Evolutionary conservation across 169 alveolate species (phyloP).

Genomic region (Eimeria falciformis): DNA sequence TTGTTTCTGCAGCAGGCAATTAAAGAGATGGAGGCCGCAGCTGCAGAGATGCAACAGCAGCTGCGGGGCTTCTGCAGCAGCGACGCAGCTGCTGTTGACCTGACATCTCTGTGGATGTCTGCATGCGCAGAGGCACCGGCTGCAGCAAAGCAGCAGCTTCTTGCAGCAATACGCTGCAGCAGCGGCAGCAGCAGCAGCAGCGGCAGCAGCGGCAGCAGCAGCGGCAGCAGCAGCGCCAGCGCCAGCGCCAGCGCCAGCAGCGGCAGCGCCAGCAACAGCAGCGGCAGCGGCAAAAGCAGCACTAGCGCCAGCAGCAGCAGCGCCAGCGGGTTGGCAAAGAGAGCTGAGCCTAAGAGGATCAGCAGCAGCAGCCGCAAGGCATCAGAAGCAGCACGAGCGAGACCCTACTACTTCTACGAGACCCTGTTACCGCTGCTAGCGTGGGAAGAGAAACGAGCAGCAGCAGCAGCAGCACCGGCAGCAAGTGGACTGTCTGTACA

Average conservation of each 20-base stretch:
- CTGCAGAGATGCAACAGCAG: slow-evolving; percentile 26
- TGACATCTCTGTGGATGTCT: slow-evolving; percentile 21
- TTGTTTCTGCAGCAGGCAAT: slow-evolving; percentile 37
- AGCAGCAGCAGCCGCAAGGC: not conserved
- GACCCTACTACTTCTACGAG: slow-evolving; percentile 40
- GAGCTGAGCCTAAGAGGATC: not conserved
- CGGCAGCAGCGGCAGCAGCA: not conserved
- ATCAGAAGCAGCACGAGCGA: not conserved
- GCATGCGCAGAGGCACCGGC: slow-evolving; percentile 29
- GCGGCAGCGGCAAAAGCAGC: slow-evolving; percentile 27
- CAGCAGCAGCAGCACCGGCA: not conserved
- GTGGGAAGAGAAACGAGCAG: not conserved
- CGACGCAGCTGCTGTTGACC: slow-evolving; percentile 13
- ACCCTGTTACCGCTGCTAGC: slow-evolving; percentile 33
- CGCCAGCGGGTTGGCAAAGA: not conserved
- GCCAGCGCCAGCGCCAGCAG: not conserved
- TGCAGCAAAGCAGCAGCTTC: slow-evolving; percentile 62
- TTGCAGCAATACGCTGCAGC: slow-evolving; percentile 38
- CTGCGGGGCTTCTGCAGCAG: slow-evolving; percentile 50
- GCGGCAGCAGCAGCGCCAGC: not conserved
- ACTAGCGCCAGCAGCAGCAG: not conserved
- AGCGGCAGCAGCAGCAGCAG: slow-evolving; percentile 25
- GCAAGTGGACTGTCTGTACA: slow-evolving; percentile 17
- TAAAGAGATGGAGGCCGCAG: slow-evolving; percentile 9
- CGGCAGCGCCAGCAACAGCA: slow-evolving; percentile 23